Base-by-base conservation (phyloP, 2,329 filamentous ascomycete species). In the Aspergillus pseudonomiae region DNA sequence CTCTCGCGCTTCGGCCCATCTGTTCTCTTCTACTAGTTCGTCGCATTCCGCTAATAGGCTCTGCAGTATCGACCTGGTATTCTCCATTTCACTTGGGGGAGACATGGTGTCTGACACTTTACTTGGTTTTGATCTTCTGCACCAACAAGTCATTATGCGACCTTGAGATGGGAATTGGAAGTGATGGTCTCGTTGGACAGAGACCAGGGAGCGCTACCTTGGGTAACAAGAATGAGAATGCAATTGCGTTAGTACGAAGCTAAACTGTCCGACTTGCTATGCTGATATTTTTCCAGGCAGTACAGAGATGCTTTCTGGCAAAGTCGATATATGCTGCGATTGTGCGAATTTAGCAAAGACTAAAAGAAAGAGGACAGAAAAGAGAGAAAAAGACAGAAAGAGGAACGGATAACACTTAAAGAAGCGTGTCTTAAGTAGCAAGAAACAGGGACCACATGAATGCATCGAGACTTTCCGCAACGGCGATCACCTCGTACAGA, bases 301-400 rank as follows among this genome's bases (percentile, higher is more conserved):
- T 0, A 5, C 1, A 34, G 32, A 34, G 32, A 4, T 12, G 10
- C 4, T 12, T 4, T 34, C 32, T 1, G 1, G 1, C 10, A 34
- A 34, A 34, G 32, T 12, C 1, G 1, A 34, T 34, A 12, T 34
- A 34, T 34, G 4, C 32, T 12, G 32, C 5, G 32, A 34, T 12
- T 34, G 10, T 12, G 10, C 0, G 32, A 34, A 12, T 11, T 3
- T 12, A 36, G 5, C 1, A 36, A 6, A 36, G 14, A 16, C 16
- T 2, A n/a, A n/a, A n/a, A 4, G 26, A 34, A 34, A 34, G 9
- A 34, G 9, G 10, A 34, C 21, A 2, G 9, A 34, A 34, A 11
- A 34, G 7, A 34, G 9, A 34, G 1, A 0, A n/a, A 19, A 41
- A 14, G 6, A 0, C 19, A 41, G 34, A 16, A 16, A 14, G 14